phyloP scores from a whole-genome alignment of 495 filamentous ascomycete species.

The Thermothielavioides terrestris region DNA sequence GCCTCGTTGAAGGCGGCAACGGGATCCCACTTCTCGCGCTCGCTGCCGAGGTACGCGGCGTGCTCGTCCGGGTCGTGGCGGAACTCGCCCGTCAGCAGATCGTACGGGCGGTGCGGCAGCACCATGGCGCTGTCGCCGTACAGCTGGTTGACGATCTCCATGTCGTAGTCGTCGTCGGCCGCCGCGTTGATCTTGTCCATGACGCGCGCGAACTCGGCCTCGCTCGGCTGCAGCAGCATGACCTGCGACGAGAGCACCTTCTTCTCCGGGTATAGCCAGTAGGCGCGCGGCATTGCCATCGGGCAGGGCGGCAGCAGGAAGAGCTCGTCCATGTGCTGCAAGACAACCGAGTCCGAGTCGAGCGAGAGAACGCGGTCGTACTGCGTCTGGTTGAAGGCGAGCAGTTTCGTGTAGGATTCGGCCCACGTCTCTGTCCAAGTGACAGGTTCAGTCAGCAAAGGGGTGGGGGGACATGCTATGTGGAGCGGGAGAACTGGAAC shows the following conservation, averaged over 20 bases:
- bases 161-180: constrained; percentile 47
- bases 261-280: constrained; percentile 54
- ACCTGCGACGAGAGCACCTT: constrained; percentile 53
- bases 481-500: not conserved
- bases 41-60: constrained; percentile 51
- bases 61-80: constrained; percentile 44
- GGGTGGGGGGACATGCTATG: no score
- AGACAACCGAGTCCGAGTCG: constrained; percentile 60
- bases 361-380: constrained; percentile 60
- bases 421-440: constrained; percentile 48
- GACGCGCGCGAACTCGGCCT: constrained; percentile 44
- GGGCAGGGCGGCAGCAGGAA: constrained; percentile 55
- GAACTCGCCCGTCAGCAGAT: constrained; percentile 64
- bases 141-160: constrained; percentile 65
- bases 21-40: constrained; percentile 61
- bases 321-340: constrained; percentile 62
- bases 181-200: constrained; percentile 38
- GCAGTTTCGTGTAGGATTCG: constrained; percentile 58
- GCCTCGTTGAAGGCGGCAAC: constrained; percentile 53
- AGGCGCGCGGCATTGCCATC: constrained; percentile 60
- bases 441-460: no score
- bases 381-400: constrained; percentile 60
- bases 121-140: constrained; percentile 59
- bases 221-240: constrained; percentile 56
- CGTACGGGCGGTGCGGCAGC: constrained; percentile 67